Evolutionary conservation across 2,329 filamentous ascomycete species (phyloP).

Genomic region (Diplodia scrobiculata): DNA sequence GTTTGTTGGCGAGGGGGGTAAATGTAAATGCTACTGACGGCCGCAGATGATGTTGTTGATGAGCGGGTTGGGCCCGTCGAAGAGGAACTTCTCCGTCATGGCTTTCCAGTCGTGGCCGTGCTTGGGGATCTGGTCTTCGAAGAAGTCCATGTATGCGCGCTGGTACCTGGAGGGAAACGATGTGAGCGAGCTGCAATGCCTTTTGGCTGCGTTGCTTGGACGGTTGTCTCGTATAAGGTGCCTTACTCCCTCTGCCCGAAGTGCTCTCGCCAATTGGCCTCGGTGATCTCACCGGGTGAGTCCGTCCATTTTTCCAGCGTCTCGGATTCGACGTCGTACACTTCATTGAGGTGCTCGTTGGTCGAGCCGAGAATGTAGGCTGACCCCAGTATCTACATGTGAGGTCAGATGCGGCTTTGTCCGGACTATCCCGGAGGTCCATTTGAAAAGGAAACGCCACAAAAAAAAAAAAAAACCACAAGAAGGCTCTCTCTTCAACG

Average conservation of each 20-base stretch:
- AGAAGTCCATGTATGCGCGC: constrained; percentile 89
- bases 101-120: constrained; percentile 81
- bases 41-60: constrained; percentile 78
- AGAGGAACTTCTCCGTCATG: constrained; percentile 74
- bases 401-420: not conserved
- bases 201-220: not conserved
- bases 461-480: no score
- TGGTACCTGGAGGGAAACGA: constrained; percentile 63
- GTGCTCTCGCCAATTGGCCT: constrained; percentile 83
- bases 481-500: no score
- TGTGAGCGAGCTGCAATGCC: not conserved
- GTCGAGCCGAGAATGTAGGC: constrained; percentile 84
- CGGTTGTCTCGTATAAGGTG: not conserved
- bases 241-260: constrained; percentile 69
- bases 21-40: constrained; percentile 52
- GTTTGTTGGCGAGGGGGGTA: not conserved
- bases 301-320: constrained; percentile 77
- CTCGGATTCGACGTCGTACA: constrained; percentile 77
- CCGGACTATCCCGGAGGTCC: not conserved
- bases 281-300: constrained; percentile 79
- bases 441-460: no score
- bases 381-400: constrained; percentile 68
- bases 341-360: constrained; percentile 69
- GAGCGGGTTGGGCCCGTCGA: constrained; percentile 72
- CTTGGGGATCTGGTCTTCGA: constrained; percentile 82